These are phyloP conservation scores for Coemansia sp. DNA, from an alignment of 192 early-diverging fungal species.

Conservation along the genomic window DNA sequence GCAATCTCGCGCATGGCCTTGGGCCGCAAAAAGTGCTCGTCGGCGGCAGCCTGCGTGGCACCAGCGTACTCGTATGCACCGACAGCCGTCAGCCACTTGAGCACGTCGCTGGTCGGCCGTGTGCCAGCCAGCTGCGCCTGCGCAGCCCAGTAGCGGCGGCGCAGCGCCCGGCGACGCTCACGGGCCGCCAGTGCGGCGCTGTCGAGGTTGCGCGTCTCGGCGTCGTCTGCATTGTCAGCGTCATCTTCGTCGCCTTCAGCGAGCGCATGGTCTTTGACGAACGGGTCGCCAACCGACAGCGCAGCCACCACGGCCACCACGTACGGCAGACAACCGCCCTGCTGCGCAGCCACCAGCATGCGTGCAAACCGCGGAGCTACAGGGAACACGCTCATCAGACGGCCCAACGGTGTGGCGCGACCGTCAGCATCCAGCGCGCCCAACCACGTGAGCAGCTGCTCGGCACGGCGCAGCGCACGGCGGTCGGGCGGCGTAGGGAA, in stretches of 20 bases:
- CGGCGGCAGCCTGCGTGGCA: constrained; percentile 68
- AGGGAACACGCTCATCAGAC: constrained; percentile 87
- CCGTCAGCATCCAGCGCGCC: constrained; percentile 67
- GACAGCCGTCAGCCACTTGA: constrained; percentile 81
- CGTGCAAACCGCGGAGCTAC: constrained; percentile 79
- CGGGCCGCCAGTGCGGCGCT: constrained; percentile 62
- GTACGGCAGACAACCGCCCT: constrained; percentile 80
- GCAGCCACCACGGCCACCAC: constrained; percentile 90
- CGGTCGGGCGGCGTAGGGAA: constrained; percentile 92
- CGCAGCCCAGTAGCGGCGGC: constrained; percentile 69
- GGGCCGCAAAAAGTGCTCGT: constrained; percentile 76
- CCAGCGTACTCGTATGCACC: constrained; percentile 83
- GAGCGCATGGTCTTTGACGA: constrained; percentile 73
- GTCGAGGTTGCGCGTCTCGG: constrained; percentile 54
- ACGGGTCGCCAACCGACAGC: constrained; percentile 90
- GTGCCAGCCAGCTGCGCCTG: constrained; percentile 57
- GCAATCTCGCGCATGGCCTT: constrained; percentile 83
- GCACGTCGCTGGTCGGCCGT: constrained; percentile 80
- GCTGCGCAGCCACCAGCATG: constrained; percentile 85
- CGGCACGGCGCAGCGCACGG: constrained; percentile 71
- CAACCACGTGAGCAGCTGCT: constrained; percentile 75
- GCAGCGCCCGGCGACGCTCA: constrained; percentile 54
- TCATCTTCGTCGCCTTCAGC: constrained; percentile 53
- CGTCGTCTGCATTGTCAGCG: constrained; percentile 43
- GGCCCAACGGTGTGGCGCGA: constrained; percentile 79